Base-by-base conservation (phyloP, 345 rosid genomes). In the Corymbia maculata region DNA sequence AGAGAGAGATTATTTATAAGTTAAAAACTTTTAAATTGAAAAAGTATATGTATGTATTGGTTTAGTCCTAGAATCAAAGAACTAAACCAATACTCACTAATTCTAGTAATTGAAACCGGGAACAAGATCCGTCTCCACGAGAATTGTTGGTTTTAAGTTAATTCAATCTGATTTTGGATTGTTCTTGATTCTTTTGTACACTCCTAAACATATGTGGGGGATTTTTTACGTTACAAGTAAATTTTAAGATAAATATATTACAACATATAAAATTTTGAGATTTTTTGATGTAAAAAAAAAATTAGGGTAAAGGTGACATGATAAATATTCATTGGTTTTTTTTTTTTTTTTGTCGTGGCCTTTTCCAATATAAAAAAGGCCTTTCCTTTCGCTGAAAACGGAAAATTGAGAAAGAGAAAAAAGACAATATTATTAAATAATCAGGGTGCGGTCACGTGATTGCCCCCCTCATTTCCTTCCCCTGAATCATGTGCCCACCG, bases 81-180 rank as follows among this genome's bases (percentile, higher is more conserved):
- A 36, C 42, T 36, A 36, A 36, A 36, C 42, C 42, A 36, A 36
- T 36, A 36, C 42, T 36, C 42, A 36, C 42, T 36, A 36, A 36
- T 36, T 36, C 42, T 36, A 36, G 42, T 36, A 36, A 36, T 36
- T 36, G 42, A 36, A 36, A 36, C 4, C 2, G 42, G 42, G 42
- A 36, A 36, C 42, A 36, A 36, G 42, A 36, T 36, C 4, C 4
- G 42, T 36, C 42, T 36, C 3, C 2, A 36, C 42, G 4, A 36
- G 4, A 36, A 36, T 36, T 36, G 4, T 36, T 36, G 42, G 4
- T 36, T 36, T 36, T 36, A 36, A 4, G 42, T 36, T 4, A 36
- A 36, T 36, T 4, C 4, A 4, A 36, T 36, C 4, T 36, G 42
- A 36, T 36, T 36, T 36, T 9, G 0, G 13, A 5, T 0, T 0